Evolutionary conservation across 495 filamentous ascomycete genomes (phyloP).

Genomic region (Penicilliopsis zonata): DNA sequence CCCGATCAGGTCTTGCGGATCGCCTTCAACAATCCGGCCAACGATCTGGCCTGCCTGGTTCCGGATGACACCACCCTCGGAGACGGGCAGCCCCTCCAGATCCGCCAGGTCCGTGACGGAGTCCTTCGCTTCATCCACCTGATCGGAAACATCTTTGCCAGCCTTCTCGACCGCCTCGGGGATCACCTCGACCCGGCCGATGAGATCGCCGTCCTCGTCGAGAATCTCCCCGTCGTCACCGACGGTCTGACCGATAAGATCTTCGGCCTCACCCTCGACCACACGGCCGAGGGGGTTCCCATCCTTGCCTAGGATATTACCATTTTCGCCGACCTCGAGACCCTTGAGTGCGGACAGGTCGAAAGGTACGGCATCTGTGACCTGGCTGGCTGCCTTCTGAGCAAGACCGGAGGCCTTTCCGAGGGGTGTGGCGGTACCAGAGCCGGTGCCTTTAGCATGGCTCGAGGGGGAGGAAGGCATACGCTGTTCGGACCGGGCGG

Average conservation of each 20-base stretch:
- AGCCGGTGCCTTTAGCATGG: too few species aligned
- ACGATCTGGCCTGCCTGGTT: conserved; percentile 42
- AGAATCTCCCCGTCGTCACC: conserved; percentile 45
- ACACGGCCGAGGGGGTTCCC: conserved; percentile 26
- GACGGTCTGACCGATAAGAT: conserved; percentile 34
- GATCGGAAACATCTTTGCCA: conserved; percentile 10
- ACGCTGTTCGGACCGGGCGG: too few species aligned
- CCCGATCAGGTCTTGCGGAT: conserved; percentile 48
- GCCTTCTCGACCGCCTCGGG: conserved; percentile 20
- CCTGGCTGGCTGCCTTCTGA: conserved; percentile 13
- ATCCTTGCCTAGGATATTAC: conserved; percentile 24
- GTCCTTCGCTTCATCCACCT: conserved; percentile 8
- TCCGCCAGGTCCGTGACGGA: conserved; percentile 32
- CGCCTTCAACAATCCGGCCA: conserved; percentile 47
- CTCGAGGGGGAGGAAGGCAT: too few species aligned
- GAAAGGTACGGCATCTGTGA: conserved; percentile 17
- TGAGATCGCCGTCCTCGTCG: conserved; percentile 52
- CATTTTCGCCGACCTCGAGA: conserved; percentile 43
- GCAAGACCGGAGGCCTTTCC: conserved; percentile 15
- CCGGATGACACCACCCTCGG: conserved; percentile 43
- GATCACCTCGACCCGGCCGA: conserved; percentile 43
- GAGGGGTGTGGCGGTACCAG: conserved; percentile 15
- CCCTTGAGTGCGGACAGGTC: conserved; percentile 60
- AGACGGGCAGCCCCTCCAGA: conserved; percentile 44
- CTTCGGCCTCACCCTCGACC: conserved; percentile 30